Percentiles rank a stretch among this genome's conserved stretches.
These are phyloP conservation scores for Daldinia eschscholtzii DNA, from an alignment of 2,329 filamentous ascomycete species.

Conservation along the genomic window DNA sequence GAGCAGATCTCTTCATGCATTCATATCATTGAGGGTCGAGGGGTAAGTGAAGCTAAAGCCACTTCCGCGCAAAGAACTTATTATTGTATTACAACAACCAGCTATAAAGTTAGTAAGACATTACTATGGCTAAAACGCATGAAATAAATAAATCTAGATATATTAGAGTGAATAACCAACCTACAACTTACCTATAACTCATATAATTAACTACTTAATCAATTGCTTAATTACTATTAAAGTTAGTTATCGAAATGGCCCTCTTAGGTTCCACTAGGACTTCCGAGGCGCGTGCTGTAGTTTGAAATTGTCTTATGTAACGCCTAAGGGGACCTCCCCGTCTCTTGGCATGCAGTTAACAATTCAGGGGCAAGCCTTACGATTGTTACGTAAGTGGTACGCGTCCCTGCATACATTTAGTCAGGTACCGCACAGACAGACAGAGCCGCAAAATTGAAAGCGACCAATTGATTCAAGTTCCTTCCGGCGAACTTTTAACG, in stretches of 20 bases:
- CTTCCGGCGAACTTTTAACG: background rate
- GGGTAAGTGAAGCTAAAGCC: background rate
- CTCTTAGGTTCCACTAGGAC: background rate
- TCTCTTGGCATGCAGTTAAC: conserved; percentile 6
- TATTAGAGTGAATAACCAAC: background rate
- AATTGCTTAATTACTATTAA: background rate
- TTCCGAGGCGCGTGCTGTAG: background rate
- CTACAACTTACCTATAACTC: background rate
- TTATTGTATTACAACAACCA: background rate
- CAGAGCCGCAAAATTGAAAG: conserved; percentile 26
- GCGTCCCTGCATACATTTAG: conserved; percentile 27
- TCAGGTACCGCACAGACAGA: conserved; percentile 22
- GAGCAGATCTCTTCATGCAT: conserved; percentile 4
- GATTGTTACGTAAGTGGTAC: conserved; percentile 31
- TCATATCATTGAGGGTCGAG: background rate
- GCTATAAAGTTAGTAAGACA: background rate
- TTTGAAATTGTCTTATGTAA: conserved; percentile 5
- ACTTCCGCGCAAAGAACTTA: background rate
- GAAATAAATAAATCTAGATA: background rate
- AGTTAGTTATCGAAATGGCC: background rate
- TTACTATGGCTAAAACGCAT: background rate
- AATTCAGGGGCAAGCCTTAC: conserved; percentile 22
- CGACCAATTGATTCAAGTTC: conserved; percentile 1
- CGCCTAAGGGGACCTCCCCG: background rate
- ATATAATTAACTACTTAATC: too few species aligned